Evolutionary conservation across 177 flowering plant genomes (phyloP).

Genomic region (Vitis hybrid): DNA sequence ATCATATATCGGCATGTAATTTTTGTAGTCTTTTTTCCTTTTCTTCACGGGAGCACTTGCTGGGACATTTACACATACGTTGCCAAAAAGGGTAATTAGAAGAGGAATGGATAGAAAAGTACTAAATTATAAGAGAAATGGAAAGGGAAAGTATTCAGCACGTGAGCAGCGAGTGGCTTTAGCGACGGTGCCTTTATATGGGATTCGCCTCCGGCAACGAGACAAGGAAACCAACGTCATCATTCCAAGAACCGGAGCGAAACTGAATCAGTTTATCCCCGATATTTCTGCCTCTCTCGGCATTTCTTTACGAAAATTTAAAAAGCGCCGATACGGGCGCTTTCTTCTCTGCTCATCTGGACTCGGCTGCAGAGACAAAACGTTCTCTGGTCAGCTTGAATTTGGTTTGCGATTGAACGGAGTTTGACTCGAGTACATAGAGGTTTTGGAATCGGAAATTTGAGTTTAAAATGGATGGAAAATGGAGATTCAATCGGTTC

Average conservation of each 20-base stretch:
- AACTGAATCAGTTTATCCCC: neutral
- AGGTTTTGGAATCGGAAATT: neutral
- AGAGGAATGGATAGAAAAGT: neutral
- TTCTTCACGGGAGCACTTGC: no score
- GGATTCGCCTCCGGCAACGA: neutral
- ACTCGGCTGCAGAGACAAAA: neutral
- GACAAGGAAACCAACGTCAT: constrained; percentile 4
- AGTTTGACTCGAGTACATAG: no score
- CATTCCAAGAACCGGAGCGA: neutral
- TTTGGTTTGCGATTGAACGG: no score
- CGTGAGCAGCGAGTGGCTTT: constrained; percentile 6
- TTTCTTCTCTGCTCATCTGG: constrained; percentile 19
- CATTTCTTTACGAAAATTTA: neutral
- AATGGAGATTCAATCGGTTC: constrained; percentile 19
- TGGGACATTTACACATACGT: no score
- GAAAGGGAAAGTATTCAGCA: neutral
- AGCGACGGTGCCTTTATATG: constrained; percentile 18
- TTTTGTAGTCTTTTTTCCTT: no score
- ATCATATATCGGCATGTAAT: no score
- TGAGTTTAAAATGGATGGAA: constrained; percentile 12
- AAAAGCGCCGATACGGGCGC: constrained; percentile 18
- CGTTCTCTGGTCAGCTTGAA: neutral
- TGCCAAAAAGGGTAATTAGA: no score
- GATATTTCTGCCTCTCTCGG: neutral
- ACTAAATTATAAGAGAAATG: neutral